A percentile compares a stretch with the other conserved stretches of the same genome.
Evolutionary conservation across 2,329 filamentous ascomycete genomes (phyloP).

Genomic region (Verticillium dahliae): DNA sequence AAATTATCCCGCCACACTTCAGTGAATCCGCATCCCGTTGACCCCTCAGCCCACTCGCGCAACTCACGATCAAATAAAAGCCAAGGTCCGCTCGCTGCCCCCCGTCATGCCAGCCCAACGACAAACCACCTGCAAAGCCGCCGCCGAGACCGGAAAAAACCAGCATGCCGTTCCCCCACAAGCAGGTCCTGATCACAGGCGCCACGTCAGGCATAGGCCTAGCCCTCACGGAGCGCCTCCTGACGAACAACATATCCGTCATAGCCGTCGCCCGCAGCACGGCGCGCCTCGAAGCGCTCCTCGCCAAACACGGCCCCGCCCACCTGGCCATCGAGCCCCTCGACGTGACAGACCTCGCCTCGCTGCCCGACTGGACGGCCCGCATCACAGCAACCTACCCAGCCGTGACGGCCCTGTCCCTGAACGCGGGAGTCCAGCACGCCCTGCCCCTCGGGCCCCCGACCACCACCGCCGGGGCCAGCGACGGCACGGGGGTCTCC

Average conservation of each 20-base stretch:
- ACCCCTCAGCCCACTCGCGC: too few species aligned
- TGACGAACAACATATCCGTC: conserved; percentile 42
- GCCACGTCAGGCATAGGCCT: conserved; percentile 48
- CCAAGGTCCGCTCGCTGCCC: too few species aligned
- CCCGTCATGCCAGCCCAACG: too few species aligned
- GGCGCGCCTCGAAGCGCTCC: conserved; percentile 43
- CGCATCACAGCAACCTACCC: conserved; percentile 33
- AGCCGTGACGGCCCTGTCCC: conserved; percentile 46
- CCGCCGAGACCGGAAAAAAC: too few species aligned
- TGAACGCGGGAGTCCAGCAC: conserved; percentile 51
- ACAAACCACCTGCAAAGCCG: too few species aligned
- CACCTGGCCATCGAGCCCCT: conserved; percentile 30
- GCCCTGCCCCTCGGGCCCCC: conserved; percentile 38
- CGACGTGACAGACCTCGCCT: conserved; percentile 36
- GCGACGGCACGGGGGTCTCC: too few species aligned
- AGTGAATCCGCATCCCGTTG: too few species aligned
- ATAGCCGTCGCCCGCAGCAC: conserved; percentile 49
- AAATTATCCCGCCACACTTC: too few species aligned
- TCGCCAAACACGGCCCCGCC: conserved; percentile 35
- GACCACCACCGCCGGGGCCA: background rate
- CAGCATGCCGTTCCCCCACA: conserved; percentile 47
- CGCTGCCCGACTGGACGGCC: conserved; percentile 32
- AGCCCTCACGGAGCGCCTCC: conserved; percentile 32
- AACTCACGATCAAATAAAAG: too few species aligned
- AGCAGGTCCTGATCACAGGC: conserved; percentile 47